Base-by-base conservation (phyloP, 1,284 basidiomycete species). In the Fomitopsis betulina region DNA sequence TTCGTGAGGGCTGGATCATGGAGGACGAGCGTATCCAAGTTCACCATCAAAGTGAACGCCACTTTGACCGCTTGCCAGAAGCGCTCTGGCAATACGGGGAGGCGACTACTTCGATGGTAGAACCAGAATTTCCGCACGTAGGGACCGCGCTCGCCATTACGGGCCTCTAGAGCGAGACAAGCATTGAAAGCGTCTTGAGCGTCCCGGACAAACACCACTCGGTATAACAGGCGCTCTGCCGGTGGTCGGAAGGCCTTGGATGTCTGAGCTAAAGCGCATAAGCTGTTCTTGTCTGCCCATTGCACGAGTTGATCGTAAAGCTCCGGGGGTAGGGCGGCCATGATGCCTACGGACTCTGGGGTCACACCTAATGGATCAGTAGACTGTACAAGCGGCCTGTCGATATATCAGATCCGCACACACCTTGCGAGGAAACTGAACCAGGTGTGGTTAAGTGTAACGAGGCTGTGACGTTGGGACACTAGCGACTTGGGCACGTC, bases 111-210 rank as follows among this genome's bases (percentile, higher is more conserved):
- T 62, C 9, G 58, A 40, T 65, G 62, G 52, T 53, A 68, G 55
- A 74, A 61, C 35, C 62, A 61, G 53, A 74, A 62, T 19, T 68
- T 62, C 23, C 62, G 65, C 25, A 73, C 70, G 53, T 70, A 72
- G 2, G 63, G 30, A 7, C 64, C 70, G 38, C 72, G 62, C 25
- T 25, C 35, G 23, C 60, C 64, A 32, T 65, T 59, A 37, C 60
- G 58, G 1, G 58, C 52, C 27, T 61, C 23, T 33, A 74, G 32
- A 33, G 68, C 55, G 23, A 61, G 60, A 58, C 65, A 70, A 30
- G 60, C 64, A 25, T 56, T 43, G 60, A 60, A 63, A 5, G 64
- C 62, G 15, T 53, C 21, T 9, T 59, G 32, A 3, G 63, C 61
- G 50, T 72, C 70, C 42, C 63, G 62, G 30, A 73, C 57, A 53